These are phyloP conservation scores for Russula griseocarnosa DNA, from an alignment of 768 basidiomycete genomes.

Conservation along the genomic window DNA sequence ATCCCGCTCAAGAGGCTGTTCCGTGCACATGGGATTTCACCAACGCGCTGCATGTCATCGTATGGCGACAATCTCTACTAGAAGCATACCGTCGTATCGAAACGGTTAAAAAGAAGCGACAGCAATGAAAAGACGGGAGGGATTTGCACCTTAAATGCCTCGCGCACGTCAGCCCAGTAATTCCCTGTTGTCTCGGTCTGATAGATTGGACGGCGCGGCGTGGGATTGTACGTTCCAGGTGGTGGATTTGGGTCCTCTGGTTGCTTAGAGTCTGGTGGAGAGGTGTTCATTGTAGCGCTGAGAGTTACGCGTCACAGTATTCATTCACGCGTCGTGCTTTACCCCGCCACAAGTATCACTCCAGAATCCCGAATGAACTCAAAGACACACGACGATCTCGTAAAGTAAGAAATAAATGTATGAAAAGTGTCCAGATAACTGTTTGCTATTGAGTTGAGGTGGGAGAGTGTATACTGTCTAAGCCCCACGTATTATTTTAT, in stretches of 20 bases:
- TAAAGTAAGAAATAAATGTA: conserved; percentile 3
- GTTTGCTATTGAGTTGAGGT: not conserved
- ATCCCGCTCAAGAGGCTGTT: conserved; percentile 74
- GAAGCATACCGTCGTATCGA: not conserved
- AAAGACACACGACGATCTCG: not conserved
- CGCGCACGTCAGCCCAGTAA: conserved; percentile 35
- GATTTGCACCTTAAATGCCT: conserved; percentile 36
- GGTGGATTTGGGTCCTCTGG: conserved; percentile 25
- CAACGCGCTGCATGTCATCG: conserved; percentile 57
- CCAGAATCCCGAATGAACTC: not conserved
- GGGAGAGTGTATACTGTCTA: conserved; percentile 5
- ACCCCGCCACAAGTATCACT: not conserved
- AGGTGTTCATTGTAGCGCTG: conserved; percentile 22
- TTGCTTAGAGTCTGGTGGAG: conserved; percentile 3
- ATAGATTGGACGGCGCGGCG: conserved; percentile 28
- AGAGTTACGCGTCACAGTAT: not conserved
- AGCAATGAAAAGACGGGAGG: not conserved
- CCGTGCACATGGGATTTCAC: conserved; percentile 72
- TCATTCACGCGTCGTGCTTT: not conserved
- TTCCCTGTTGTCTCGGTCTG: conserved; percentile 37
- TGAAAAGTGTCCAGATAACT: not conserved
- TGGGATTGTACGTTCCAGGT: not conserved
- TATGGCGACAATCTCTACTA: conserved; percentile 43
- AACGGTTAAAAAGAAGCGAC: too few relatives aligned
- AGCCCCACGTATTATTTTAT: not conserved